Conservation (phyloP, 352 stramenopile species). For the Phytophthora pisi region DNA sequence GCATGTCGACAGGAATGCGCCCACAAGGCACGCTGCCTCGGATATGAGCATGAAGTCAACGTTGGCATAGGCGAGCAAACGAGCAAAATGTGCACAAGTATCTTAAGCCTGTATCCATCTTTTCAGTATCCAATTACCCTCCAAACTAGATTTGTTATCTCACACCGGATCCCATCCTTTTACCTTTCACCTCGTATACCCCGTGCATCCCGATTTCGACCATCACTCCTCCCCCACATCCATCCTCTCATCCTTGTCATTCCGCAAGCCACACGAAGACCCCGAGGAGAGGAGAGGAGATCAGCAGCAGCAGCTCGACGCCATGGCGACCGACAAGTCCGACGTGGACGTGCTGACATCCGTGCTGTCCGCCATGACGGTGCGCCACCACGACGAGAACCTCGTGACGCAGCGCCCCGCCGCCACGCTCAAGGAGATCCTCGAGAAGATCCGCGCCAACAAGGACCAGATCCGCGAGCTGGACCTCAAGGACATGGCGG, state of each 20-base stretch:
- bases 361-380: constrained; percentile 47
- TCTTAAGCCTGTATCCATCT: background rate
- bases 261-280: constrained; percentile 6
- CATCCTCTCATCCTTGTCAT: constrained; percentile 14
- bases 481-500: constrained; percentile 62
- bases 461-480: constrained; percentile 60
- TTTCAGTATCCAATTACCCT: background rate
- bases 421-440: constrained; percentile 54
- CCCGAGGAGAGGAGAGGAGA: too few species aligned
- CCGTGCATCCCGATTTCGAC: background rate
- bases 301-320: background rate
- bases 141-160: background rate
- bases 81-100: too few species aligned
- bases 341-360: constrained; percentile 39
- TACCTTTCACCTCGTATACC: background rate
- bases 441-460: constrained; percentile 62
- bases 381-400: constrained; percentile 37
- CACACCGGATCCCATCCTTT: background rate
- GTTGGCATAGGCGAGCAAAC: too few species aligned
- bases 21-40: too few species aligned
- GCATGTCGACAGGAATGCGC: too few species aligned
- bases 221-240: constrained; percentile 14
- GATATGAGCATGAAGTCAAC: too few species aligned
- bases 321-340: constrained; percentile 22
- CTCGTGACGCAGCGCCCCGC: constrained; percentile 45